Conservation (phyloP, 768 basidiomycete genomes). For the Termitomyces sp. region DNA sequence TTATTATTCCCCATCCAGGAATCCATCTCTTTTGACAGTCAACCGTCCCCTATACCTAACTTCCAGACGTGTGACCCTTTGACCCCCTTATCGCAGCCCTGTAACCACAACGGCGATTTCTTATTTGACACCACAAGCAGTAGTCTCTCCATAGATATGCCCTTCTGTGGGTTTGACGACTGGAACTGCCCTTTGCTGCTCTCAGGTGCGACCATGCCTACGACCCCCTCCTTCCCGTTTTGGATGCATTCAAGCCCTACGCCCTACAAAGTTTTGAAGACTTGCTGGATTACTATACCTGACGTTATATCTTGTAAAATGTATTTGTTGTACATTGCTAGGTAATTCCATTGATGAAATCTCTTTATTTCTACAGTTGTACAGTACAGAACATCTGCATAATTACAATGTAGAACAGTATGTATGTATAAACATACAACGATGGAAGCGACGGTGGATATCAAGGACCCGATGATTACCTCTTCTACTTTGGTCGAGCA, state of each 20-base stretch:
- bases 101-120: constrained; percentile 16
- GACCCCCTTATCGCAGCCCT: constrained; percentile 20
- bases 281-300: too few species aligned
- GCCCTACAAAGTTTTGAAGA: constrained; percentile 29
- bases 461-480: too few species aligned
- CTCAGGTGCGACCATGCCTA: constrained; percentile 32
- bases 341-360: too few species aligned
- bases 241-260: constrained; percentile 25
- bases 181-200: constrained; percentile 46
- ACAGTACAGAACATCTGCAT: too few species aligned
- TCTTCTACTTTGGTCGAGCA: too few species aligned
- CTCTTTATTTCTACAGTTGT: too few species aligned
- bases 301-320: too few species aligned
- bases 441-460: too few species aligned
- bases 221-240: constrained; percentile 35
- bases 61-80: constrained; percentile 26
- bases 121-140: constrained; percentile 13
- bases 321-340: too few species aligned
- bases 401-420: too few species aligned
- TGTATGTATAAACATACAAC: too few species aligned
- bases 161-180: constrained; percentile 30
- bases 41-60: constrained; percentile 24
- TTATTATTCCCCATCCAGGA: constrained; percentile 30
- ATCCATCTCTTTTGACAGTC: constrained; percentile 44
- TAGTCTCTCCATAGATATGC: constrained; percentile 37